Evolutionary conservation across 2,329 filamentous ascomycete genomes (phyloP), one percentile per base, ranked within the genome.

Genomic region (Nakataea oryzae): DNA sequence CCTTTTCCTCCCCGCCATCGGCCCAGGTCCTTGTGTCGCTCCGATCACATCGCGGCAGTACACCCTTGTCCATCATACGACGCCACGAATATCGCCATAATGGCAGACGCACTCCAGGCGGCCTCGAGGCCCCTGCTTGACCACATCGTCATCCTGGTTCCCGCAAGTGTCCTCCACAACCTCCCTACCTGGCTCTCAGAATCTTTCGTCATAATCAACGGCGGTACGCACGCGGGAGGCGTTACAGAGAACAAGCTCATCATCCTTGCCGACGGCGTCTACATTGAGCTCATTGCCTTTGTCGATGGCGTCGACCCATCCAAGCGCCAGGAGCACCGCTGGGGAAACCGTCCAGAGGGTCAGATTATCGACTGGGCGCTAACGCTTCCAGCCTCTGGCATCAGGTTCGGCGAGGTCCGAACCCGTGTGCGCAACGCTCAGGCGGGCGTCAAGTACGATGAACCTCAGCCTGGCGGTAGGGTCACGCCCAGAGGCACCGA

Each of bases 271-370:
- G 86, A 89, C 66, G 86, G 86, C 32, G 80, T 80, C 27, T 89
- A 89, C 72, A 74, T 90, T 61, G 86, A 90, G 69, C 74, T 89
- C 60, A 86, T 88, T 64, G 80, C 84, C 54, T 89, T 88, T 69
- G 74, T 83, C 59, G 70, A 81, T 26, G 78, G 71, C 12, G 65
- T 73, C 30, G 72, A 75, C 26, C 73, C 72, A 0, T 73, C 74
- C 5, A 67, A 71, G 8, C 76, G 80, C 3, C 68, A 68, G 7
- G 72, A 73, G 1, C 85, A 89, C 67, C 81, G 81, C 68, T 90
- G 86, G 86, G 85, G 81, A 0, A 63, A 72, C 0, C 78, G 81
- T 12, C 65, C 71, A 0, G 78, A 78, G 34, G 81, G 83, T 3
- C 74, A 71, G 27, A 72, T 82, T 55, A 77, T 88, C 65, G 87